phyloP scores from a whole-genome alignment of 768 basidiomycete species.

The Gloeophyllum trabeum region DNA sequence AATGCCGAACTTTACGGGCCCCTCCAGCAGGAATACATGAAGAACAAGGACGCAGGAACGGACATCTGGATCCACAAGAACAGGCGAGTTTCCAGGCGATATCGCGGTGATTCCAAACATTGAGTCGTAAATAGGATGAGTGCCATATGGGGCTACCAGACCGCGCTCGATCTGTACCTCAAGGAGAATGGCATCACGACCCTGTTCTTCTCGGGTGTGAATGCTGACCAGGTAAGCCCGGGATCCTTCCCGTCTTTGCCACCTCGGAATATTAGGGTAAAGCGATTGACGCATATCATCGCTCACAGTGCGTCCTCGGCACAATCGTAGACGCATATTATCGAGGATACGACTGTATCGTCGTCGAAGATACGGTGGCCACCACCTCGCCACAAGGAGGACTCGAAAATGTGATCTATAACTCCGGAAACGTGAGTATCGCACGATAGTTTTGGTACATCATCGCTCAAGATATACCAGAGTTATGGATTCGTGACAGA shows the following conservation, averaged over 20 bases:
- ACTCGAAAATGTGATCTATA: conserved; percentile 46
- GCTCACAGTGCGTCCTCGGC: conserved; percentile 45
- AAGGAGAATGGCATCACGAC: conserved; percentile 52
- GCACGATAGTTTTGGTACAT: background rate
- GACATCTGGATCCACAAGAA: conserved; percentile 72
- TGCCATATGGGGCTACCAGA: conserved; percentile 54
- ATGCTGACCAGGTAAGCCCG: conserved; percentile 45
- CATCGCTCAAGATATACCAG: conserved; percentile 15
- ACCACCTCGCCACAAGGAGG: conserved; percentile 51
- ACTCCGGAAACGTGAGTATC: conserved; percentile 37
- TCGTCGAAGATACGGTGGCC: conserved; percentile 47
- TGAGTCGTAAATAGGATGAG: conserved; percentile 35
- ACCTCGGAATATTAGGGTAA: too few species aligned
- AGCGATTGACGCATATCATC: too few species aligned
- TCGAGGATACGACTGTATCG: conserved; percentile 51
- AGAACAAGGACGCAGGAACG: conserved; percentile 40
- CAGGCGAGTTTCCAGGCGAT: conserved; percentile 23
- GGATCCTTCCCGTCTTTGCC: background rate
- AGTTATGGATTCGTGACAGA: conserved; percentile 41
- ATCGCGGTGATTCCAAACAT: background rate
- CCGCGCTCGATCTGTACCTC: conserved; percentile 50
- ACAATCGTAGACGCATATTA: conserved; percentile 55
- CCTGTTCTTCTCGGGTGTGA: conserved; percentile 53
- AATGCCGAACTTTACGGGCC: conserved; percentile 58
- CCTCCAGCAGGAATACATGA: conserved; percentile 40